Conservation (phyloP, 1,284 basidiomycete species). For the Ustilago nuda region DNA sequence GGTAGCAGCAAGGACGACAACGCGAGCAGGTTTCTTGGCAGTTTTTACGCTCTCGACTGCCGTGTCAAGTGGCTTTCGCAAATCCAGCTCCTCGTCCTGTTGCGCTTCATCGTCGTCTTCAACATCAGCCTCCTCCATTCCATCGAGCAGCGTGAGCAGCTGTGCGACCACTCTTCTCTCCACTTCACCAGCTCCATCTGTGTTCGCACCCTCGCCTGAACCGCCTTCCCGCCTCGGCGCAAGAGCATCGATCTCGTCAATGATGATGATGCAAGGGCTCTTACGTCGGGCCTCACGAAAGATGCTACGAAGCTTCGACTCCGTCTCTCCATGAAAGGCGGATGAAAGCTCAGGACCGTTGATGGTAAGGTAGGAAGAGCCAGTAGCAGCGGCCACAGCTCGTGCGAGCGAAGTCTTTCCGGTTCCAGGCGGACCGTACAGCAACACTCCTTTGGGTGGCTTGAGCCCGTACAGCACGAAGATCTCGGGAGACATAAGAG, state of each 20-base stretch:
- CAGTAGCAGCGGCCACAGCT: constrained; percentile 60
- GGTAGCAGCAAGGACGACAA: constrained; percentile 96
- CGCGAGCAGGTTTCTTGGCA: constrained; percentile 71
- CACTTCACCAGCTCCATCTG: constrained; percentile 76
- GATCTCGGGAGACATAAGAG: constrained; percentile 86
- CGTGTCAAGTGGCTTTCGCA: neutral
- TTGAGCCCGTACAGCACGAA: constrained; percentile 82
- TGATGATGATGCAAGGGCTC: constrained; percentile 85
- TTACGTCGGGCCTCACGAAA: constrained; percentile 85
- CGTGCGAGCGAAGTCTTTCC: constrained; percentile 68
- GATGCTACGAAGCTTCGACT: constrained; percentile 86
- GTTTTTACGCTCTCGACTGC: neutral
- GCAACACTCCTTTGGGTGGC: constrained; percentile 66
- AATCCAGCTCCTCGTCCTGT: constrained; percentile 64
- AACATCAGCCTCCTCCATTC: constrained; percentile 73
- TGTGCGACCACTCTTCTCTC: constrained; percentile 96
- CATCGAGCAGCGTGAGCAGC: constrained; percentile 92
- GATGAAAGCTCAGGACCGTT: constrained; percentile 95
- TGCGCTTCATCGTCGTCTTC: constrained; percentile 46
- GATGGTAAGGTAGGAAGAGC: constrained; percentile 72
- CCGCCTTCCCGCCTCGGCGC: constrained; percentile 90
- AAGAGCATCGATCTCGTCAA: constrained; percentile 96
- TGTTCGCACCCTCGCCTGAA: constrained; percentile 77
- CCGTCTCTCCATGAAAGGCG: constrained; percentile 96
- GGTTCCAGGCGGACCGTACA: constrained; percentile 69